Percentiles rank a stretch among this genome's conserved stretches.
Conservation (phyloP, 495 filamentous ascomycete species). For the Bombardia bombarda region DNA sequence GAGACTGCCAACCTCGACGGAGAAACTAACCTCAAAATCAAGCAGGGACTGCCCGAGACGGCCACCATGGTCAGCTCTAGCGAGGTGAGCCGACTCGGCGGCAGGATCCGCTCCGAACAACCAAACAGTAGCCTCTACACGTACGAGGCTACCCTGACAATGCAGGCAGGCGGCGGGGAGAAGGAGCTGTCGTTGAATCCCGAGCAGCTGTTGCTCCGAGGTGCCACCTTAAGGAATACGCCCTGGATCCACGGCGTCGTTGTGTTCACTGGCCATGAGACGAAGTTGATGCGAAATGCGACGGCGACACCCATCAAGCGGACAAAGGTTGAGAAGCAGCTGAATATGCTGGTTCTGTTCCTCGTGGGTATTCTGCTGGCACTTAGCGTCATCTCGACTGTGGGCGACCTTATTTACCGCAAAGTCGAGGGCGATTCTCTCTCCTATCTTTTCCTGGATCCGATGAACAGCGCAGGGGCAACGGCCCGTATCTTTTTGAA, state of each 20-base stretch:
- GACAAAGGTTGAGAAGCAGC: conserved; percentile 85
- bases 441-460: conserved; percentile 60
- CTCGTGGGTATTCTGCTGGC: conserved; percentile 75
- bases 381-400: conserved; percentile 81
- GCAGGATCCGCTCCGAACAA: conserved; percentile 86
- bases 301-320: conserved; percentile 96
- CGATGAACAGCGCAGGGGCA: conserved; percentile 31
- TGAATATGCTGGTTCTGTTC: conserved; percentile 90
- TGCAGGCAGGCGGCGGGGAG: conserved; percentile 88
- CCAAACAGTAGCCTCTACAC: conserved; percentile 98
- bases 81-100: conserved; percentile 80
- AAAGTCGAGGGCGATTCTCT: conserved; percentile 50
- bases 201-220: conserved; percentile 66
- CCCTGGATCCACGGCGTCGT: conserved; percentile 97
- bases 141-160: conserved; percentile 92
- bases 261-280: conserved; percentile 97
- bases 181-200: conserved; percentile 81
- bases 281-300: conserved; percentile 97
- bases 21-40: conserved; percentile 98
- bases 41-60: conserved; percentile 95
- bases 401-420: conserved; percentile 80
- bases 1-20: conserved; percentile 98
- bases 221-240: conserved; percentile 91
- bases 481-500: conserved; percentile 77
- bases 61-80: conserved; percentile 75